Base-by-base conservation (phyloP, 108 stramenopile species). In the Pseudonitzschia delicatissima region DNA sequence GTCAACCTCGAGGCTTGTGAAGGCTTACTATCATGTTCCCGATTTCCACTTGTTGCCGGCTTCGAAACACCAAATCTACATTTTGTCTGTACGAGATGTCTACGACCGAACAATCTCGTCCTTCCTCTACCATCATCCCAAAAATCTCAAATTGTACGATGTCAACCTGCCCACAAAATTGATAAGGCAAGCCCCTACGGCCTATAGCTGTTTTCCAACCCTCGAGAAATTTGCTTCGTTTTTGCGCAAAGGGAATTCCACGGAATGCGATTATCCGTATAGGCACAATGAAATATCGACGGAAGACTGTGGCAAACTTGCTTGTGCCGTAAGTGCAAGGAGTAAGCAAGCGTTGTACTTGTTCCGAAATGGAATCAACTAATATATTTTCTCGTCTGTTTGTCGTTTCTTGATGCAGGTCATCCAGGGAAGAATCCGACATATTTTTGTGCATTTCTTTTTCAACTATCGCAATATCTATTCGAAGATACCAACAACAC, bases 11-110 rank as follows among this genome's bases (percentile, higher is more conserved):
- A 57, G 49, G 15, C 42, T 51, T 12, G 66, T 64, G 55, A 69
- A 67, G 48, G 49, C 53, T 27, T 82, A 82, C 60, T 82, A 82
- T 60, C 80, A 82, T 49, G 80, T 82, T 15, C 71, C 80, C 0
- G 80, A 82, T 45, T 77, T 82, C 57, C 53, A 62, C n/a, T 47
- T 66, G 29, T 27, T 82, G 4, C 80, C 65, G 26, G 3, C 58
- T 5, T 64, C 77, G 2, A 62, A 75, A 9, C 73, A 82, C 57
- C 45, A 48, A 33, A 58, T 45, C 48, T 82, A 67, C 29, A 68
- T 85, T 1, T 40, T 87, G 27, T 70, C 79, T 5, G 48, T 82
- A 15, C 76, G 87, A 11, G 87, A 87, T 73, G 80, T 79, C 3
- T 75, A 77, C 11, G 82, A 84, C 36, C 72, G 87, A 49, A 67